Base-by-base conservation (phyloP, 176 grass and related monocot genomes). In the Oryza nivara region DNA sequence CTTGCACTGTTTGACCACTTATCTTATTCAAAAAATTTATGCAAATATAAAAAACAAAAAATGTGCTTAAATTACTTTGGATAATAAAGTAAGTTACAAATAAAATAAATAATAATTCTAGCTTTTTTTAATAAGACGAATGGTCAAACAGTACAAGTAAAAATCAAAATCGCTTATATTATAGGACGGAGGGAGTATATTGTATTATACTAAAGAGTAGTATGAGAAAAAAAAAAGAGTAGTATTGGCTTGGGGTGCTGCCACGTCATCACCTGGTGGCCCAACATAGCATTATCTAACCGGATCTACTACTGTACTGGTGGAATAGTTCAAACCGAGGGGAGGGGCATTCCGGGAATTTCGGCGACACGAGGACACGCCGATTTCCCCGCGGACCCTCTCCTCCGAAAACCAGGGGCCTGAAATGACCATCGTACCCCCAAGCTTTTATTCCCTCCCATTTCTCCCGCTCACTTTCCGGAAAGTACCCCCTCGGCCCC, bases 401-500 rank as follows among this genome's bases (percentile, higher is more conserved):
- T 7, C 15, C 23, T 52, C 54, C 26, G 36, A 35, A 73, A 91
- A 60, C 35, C 19, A 2, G 1, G 90, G 51, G 52, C 15, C 0
- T 0, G 46, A 68, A 90, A 84, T 80, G 80, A 84, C 89, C 23
- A 44, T 43, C 9, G 0, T 80, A 11, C 80, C 80, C 86, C 73
- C 11, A 7, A 12, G 13, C 44, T 60, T 83, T 88, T 85, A 79
- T 88, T 86, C 81, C 84, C 52, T 54, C 34, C 81, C 74, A 74
- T 69, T 83, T 80, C 80, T 80, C 49, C 74, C 91, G 85, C 88
- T 38, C 67, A 79, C 88, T 86, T 93, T 86, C 85, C 77, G 61
- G 85, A 81, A 90, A 92, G 78, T 13, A 63, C 54, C n/a, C 58
- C 81, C 84, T 25, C 20, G 46, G 84, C n/a, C 58, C 81, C 81